These are phyloP conservation scores for Phytophthora brassicae DNA, from an alignment of 352 stramenopile species.

Conservation along the genomic window DNA sequence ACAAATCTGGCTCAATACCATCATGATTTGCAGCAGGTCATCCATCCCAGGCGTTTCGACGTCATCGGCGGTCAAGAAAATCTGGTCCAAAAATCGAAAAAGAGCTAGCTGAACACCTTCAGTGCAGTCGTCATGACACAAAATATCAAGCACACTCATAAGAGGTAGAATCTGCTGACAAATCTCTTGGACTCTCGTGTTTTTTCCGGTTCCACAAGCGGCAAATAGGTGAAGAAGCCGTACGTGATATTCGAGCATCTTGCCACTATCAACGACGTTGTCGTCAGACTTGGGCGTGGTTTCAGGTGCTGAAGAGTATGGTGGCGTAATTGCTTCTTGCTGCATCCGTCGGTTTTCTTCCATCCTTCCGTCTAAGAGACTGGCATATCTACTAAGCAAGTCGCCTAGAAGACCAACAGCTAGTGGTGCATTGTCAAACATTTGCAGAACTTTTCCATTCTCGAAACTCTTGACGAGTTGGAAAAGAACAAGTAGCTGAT, in stretches of 20 bases:
- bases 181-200: slow-evolving; percentile 62
- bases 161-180: slow-evolving; percentile 66
- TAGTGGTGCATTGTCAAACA: slow-evolving; percentile 47
- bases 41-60: slow-evolving; percentile 46
- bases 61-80: slow-evolving; percentile 61
- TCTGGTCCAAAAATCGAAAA: slow-evolving; percentile 61
- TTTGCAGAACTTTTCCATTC: slow-evolving; percentile 47
- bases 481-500: slow-evolving; percentile 68
- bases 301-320: background rate
- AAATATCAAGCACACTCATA: slow-evolving; percentile 40
- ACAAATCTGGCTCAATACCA: slow-evolving; percentile 31
- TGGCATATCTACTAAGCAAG: slow-evolving; percentile 33
- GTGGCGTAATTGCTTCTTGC: background rate
- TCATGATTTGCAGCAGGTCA: slow-evolving; percentile 41
- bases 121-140: slow-evolving; percentile 41
- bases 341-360: background rate
- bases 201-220: slow-evolving; percentile 60
- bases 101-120: slow-evolving; percentile 53
- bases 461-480: slow-evolving; percentile 70
- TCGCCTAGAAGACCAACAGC: slow-evolving; percentile 31
- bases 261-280: slow-evolving; percentile 20
- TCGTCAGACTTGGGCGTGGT: background rate
- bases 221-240: slow-evolving; percentile 62
- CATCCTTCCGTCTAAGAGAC: slow-evolving; percentile 3
- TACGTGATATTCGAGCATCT: slow-evolving; percentile 57